These are phyloP conservation scores for Pythium phragmiticola DNA, from an alignment of 352 stramenopile genomes.

Conservation along the genomic window DNA sequence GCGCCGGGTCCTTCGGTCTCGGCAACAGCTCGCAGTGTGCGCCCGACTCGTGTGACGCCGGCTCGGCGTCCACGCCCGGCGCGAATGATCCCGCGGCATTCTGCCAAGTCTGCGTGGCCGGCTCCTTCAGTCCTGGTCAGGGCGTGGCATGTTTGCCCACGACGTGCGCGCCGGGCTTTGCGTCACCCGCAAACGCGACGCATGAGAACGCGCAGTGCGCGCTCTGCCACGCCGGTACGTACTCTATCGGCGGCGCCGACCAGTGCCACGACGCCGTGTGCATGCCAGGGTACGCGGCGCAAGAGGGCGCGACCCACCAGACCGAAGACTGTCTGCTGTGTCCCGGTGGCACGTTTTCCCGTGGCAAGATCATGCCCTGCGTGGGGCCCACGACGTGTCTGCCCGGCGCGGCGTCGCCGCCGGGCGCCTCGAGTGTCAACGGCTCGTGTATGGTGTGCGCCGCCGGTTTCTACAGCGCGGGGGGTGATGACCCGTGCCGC, in stretches of 20 bases:
- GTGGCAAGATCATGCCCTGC: conserved; percentile 31
- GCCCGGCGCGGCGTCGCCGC: conserved; percentile 32
- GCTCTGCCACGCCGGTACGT: conserved; percentile 31
- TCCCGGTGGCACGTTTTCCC: conserved; percentile 33
- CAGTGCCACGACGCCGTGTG: conserved; percentile 36
- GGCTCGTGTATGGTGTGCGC: conserved; percentile 36
- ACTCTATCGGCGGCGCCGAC: conserved; percentile 30
- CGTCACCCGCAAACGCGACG: conserved; percentile 30
- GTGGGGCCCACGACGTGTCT: conserved; percentile 34
- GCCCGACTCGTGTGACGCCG: conserved; percentile 32
- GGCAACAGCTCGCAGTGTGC: conserved; percentile 40
- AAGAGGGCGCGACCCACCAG: conserved; percentile 30
- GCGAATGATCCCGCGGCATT: conserved; percentile 33
- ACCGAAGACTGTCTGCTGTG: conserved; percentile 38
- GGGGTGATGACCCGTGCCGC: conserved; percentile 29
- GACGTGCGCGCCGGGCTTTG: conserved; percentile 26
- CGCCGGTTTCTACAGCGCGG: conserved; percentile 32
- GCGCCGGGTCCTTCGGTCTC: conserved; percentile 29
- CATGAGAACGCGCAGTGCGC: conserved; percentile 31
- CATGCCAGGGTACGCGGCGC: conserved; percentile 30
- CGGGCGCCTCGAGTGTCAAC: conserved; percentile 31
- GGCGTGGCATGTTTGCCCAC: conserved; percentile 32
- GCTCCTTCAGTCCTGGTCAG: conserved; percentile 34
- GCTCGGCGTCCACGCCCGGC: conserved; percentile 27
- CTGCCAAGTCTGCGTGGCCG: conserved; percentile 34